Evolutionary conservation across 2,329 filamentous ascomycete species (phyloP), one percentile per base, ranked within the genome.

Genomic region (Colletotrichum sp.): DNA sequence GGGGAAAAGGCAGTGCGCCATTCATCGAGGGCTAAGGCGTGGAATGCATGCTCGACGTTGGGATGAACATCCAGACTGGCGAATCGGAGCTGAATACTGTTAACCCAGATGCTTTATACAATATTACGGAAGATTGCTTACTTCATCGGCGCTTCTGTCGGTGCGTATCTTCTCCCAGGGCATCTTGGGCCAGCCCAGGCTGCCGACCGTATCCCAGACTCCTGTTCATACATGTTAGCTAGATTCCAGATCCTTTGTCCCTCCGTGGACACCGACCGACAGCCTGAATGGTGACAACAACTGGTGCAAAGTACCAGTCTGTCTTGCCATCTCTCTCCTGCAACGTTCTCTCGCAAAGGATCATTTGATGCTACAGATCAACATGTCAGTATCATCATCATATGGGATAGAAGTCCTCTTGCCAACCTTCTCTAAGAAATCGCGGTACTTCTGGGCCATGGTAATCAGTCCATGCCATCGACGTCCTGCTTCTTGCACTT

Each of bases 21-120:
- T 78, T 91, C 90, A 63, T 91, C 90, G 0, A 91, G 83, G 3
- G 89, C 89, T 0, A 91, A 82, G 1, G 89, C 90, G 61, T 91
- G 90, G 76, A 90, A 91, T 2, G 89, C 90, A 75, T 91, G 87
- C 52, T 89, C 86, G 6, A 91, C 82, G n/a, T 82, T 80, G 77
- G 61, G 34, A 16, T 80, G 75, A 12, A 80, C 76, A 16, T 75
- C 64, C 19, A 70, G 22, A 61, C 81, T 76, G 67, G 78, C 66
- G 27, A 77, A 78, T 7, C 77, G 78, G 8, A 78, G 69, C 78
- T 78, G 34, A 5, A 9, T 4, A 4, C 4, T 32, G 55, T 57
- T 6, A 68, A 68, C 22, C n/a, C 1, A 11, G 16, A n/a, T 9
- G n/a, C 13, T 2, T 29, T 0, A 9, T 16, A 16, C 11, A 55